Evolutionary conservation across 768 basidiomycete species (phyloP).

Genomic region (Tulasnella calospora): DNA sequence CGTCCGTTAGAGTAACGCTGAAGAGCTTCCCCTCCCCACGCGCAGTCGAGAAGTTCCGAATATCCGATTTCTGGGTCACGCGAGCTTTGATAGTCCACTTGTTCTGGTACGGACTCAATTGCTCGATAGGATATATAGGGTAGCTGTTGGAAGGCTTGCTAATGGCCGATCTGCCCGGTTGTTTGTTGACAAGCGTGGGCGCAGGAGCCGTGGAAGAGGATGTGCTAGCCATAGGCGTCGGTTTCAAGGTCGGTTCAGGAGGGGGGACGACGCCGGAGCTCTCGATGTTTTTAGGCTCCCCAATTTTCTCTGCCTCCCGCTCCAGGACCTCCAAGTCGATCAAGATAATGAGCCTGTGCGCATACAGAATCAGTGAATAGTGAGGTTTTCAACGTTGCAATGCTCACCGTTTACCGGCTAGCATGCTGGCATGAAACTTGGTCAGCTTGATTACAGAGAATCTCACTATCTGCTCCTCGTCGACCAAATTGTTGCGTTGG

Average conservation of each 20-base stretch:
- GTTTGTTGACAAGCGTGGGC: constrained; percentile 31
- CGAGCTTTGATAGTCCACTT: constrained; percentile 98
- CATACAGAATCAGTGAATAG: constrained; percentile 21
- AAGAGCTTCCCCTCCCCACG: constrained; percentile 94
- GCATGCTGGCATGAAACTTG: constrained; percentile 72
- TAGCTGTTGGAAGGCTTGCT: constrained; percentile 14
- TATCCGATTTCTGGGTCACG: constrained; percentile 82
- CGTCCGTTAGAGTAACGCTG: constrained; percentile 89
- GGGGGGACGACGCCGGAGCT: constrained; percentile 27
- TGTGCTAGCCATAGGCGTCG: constrained; percentile 32
- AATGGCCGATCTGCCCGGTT: not conserved
- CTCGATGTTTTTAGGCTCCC: constrained; percentile 48
- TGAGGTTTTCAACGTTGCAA: constrained; percentile 21
- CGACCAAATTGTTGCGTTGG: constrained; percentile 72
- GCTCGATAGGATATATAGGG: constrained; percentile 77
- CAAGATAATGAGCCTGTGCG: constrained; percentile 69
- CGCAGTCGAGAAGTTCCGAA: constrained; percentile 83
- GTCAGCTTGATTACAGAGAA: constrained; percentile 65
- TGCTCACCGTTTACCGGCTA: constrained; percentile 76
- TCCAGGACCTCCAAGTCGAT: constrained; percentile 59
- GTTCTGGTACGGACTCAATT: constrained; percentile 93
- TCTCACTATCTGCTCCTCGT: constrained; percentile 56
- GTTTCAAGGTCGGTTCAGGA: constrained; percentile 38
- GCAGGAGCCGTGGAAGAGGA: constrained; percentile 35
- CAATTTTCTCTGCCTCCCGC: constrained; percentile 63